Percentiles rank a stretch among this genome's conserved stretches.
Conservation (phyloP, 441 rosid genomes). For the Aleurites moluccanus region DNA sequence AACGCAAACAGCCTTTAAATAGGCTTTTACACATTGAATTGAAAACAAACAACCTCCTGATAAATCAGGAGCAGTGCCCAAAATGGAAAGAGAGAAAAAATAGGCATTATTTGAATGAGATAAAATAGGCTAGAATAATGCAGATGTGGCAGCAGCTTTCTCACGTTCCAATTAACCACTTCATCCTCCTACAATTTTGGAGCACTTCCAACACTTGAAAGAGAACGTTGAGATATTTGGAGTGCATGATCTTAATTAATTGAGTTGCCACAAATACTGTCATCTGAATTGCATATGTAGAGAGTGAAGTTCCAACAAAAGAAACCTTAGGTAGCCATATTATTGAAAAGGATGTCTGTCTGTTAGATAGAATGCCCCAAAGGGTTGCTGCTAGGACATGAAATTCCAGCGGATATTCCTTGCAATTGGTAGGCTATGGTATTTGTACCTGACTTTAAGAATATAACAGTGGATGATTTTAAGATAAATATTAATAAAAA, state of each 20-base stretch:
- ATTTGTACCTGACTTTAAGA: background rate
- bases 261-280: background rate
- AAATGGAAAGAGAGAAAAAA: no score
- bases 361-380: background rate
- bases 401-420: background rate
- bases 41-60: no score
- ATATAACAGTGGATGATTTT: background rate
- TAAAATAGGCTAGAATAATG: no score
- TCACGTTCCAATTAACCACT: no score
- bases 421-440: background rate
- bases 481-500: background rate
- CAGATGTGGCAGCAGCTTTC: no score
- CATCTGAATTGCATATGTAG: background rate
- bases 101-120: no score
- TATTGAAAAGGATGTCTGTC: background rate
- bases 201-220: no score
- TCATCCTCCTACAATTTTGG: no score
- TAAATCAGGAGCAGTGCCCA: no score
- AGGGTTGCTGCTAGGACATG: background rate
- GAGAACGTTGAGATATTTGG: background rate
- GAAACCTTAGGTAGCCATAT: background rate
- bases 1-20: no score
- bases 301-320: background rate
- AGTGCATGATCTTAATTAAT: background rate
- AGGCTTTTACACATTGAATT: no score